Evolutionary conservation across 176 grass and related monocot genomes (phyloP), one percentile per base, ranked within the genome.

Genomic region (Cenchrus purpureus): DNA sequence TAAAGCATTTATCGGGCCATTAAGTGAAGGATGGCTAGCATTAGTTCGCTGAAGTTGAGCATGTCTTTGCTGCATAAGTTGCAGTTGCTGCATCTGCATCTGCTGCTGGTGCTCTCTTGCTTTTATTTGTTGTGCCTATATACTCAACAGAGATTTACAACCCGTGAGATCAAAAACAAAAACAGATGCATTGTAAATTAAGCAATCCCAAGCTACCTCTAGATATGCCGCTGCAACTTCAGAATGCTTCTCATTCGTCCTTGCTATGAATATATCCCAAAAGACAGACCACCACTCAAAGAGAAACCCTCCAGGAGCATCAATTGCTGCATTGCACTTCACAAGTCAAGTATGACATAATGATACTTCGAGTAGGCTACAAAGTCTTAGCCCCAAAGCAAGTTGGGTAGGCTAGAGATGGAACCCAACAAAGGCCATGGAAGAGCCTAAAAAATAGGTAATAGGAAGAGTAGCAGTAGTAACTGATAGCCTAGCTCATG

Each of bases 221-320:
- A 98, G 89, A 78, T 98, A 98, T 29, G 96, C 89, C 4, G 93
- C 96, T 60, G 96, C 96, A 76, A 95, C 91, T 78, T 98, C 93
- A 74, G 96, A 98, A 89, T 98, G 96, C 46, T 98, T 98, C 56
- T 98, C 96, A 75, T 95, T 98, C 20, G 95, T 98, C 60, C 93
- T 89, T 79, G 95, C 95, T 61, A 98, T 98, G 79, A 98, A 98
- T 79, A 98, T 98, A 79, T 98, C 95, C 95, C 95, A 98, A 83
- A 98, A 98, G 43, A 98, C 95, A 29, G 96, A 98, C 93, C 93
- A 95, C 96, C 96, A 98, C 84, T 98, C 96, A 92, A 98, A 98
- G 44, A 98, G 91, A 89, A 98, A 98, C 42, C 96, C 96, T 80
- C 96, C 96, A 85, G 96, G 96, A 71, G 96, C 96, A 92, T 98